A percentile compares a stretch with the other conserved stretches of the same genome.
Evolutionary conservation across 306 rosid species (phyloP).

Genomic region (Cotoneaster glaucophyllus): DNA sequence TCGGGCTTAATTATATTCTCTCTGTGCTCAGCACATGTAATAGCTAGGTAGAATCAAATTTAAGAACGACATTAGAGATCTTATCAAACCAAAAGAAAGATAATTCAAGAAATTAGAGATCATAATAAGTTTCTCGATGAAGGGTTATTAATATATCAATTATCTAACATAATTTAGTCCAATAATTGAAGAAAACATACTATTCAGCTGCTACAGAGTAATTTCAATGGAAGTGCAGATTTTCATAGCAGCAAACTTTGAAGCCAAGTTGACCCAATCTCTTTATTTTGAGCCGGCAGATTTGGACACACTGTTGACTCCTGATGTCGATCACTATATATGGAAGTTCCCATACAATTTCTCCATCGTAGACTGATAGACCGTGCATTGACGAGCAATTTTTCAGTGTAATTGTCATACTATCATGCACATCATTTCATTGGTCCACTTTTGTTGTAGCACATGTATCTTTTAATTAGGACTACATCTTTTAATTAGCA

Average conservation of each 20-base stretch:
- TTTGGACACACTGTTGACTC: neutral
- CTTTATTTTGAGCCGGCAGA: neutral
- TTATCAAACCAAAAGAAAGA: neutral
- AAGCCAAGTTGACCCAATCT: neutral
- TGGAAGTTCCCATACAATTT: neutral
- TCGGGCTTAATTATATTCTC: neutral
- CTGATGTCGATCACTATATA: neutral
- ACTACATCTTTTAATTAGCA: too few species aligned
- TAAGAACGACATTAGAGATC: neutral
- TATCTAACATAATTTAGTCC: neutral
- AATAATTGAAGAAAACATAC: neutral
- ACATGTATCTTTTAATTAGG: neutral
- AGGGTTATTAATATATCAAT: too few species aligned
- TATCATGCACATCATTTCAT: too few species aligned
- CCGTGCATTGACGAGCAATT: fast-evolving
- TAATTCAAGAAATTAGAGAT: neutral
- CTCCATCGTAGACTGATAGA: neutral
- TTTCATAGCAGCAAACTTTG: neutral
- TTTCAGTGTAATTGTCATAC: too few species aligned
- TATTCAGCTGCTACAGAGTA: neutral
- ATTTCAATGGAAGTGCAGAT: neutral
- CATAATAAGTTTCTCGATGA: neutral
- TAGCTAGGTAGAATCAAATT: neutral
- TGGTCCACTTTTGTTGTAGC: too few species aligned
- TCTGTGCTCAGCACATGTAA: neutral